Evolutionary conservation across 169 alveolate genomes (phyloP), one percentile per base, ranked within the genome.

Genomic region (Babesia ovis): DNA sequence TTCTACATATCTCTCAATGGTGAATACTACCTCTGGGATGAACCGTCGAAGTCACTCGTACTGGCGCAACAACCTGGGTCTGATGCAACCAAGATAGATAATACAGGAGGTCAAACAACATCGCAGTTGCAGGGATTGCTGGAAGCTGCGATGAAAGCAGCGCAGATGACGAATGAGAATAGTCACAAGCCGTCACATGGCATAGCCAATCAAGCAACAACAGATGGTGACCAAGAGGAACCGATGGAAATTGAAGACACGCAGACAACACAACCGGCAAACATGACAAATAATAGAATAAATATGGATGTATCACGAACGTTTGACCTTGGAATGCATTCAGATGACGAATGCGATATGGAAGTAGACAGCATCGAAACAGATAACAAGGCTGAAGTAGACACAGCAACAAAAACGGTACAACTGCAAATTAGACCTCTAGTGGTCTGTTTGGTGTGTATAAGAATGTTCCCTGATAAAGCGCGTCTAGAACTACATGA

Each of bases 1-100:
- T 85, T 76, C 84, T 89, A 85, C 72, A 76, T 89, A 77, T 82
- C 91, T 4, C 73, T 82, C n/a, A 29, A 86, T 11, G 85, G 84
- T 34, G 86, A 82, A 12, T 85, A 82, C 59, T 89, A 81, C 60
- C 55, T 68, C 2, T 89, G 91, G 90, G 84, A 89, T 64, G 89
- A 61, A 0, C 51, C 46, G 18, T 43, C 74, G 31, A 51, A 64
- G 25, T 62, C 85, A 9, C 84, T 89, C 12, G 56, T 77, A 3
- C 32, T 81, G 22, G 22, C 57, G 6, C 39, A 27, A 18, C 58
- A 43, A 3, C 66, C 41, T 1, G 55, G 18, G 50, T 46, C 73
- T 11, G 55, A 25, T 20, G 50, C 1, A 12, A 16, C 32, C 18
- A 11, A 51, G 9, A 54, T 3, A 14, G 3, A 4, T 23, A 22